Evolutionary conservation across 2,329 filamentous ascomycete genomes (phyloP).

Genomic region (Verticillium klebahnii): DNA sequence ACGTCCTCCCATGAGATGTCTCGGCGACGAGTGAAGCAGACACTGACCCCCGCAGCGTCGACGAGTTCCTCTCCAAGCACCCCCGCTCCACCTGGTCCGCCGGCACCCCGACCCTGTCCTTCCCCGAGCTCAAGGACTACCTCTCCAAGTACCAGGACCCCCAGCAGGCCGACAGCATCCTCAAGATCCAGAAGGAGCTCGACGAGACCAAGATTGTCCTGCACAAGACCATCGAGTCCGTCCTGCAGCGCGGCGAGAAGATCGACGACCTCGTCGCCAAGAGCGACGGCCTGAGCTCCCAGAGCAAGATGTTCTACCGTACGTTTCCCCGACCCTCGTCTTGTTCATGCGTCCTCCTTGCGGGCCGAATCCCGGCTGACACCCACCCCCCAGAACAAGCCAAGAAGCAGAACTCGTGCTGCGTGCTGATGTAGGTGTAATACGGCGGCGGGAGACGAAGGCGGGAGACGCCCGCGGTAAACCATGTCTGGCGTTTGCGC

Average conservation of each 20-base stretch:
- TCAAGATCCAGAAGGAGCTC: constrained; percentile 93
- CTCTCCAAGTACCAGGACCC: constrained; percentile 75
- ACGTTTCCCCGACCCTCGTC: constrained; percentile 22
- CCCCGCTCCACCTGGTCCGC: constrained; percentile 64
- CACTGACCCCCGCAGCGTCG: constrained; percentile 39
- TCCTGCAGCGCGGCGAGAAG: constrained; percentile 89
- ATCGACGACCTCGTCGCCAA: constrained; percentile 91
- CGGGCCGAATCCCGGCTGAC: background rate
- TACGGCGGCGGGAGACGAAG: background rate
- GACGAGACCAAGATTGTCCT: constrained; percentile 97
- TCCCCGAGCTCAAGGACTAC: constrained; percentile 78
- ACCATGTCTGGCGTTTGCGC: constrained; percentile 21
- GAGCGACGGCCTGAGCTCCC: constrained; percentile 82
- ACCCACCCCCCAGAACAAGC: constrained; percentile 46
- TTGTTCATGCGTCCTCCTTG: background rate
- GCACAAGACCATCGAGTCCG: constrained; percentile 92
- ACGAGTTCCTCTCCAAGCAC: constrained; percentile 78
- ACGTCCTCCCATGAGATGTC: background rate
- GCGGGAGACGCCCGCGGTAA: background rate
- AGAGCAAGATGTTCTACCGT: constrained; percentile 99
- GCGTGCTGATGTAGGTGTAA: constrained; percentile 56
- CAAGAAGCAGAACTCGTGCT: constrained; percentile 79
- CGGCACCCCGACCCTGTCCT: constrained; percentile 48
- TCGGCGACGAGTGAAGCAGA: background rate
- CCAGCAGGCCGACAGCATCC: constrained; percentile 81